Conservation (phyloP, 2,329 filamentous ascomycete genomes). For the Cercospora sp. region DNA sequence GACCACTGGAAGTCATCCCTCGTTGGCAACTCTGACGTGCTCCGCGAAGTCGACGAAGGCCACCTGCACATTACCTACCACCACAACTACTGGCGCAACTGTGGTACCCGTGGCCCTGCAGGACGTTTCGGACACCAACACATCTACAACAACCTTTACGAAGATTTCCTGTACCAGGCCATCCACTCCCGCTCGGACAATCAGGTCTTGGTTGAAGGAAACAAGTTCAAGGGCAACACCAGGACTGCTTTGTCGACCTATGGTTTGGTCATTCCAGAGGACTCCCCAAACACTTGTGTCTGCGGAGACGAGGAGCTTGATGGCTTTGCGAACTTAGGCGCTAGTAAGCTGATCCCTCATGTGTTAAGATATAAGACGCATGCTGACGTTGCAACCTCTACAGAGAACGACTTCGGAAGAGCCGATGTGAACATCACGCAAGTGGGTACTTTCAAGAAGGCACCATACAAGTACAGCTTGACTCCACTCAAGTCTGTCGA, state of each 20-base stretch:
- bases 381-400: neutral
- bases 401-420: constrained; percentile 52
- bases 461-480: constrained; percentile 52
- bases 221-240: constrained; percentile 51
- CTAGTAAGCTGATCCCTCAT: constrained; percentile 43
- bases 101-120: constrained; percentile 51
- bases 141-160: constrained; percentile 53
- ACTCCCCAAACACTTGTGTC: constrained; percentile 55
- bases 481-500: constrained; percentile 36
- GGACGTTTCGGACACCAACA: constrained; percentile 54
- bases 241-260: constrained; percentile 55
- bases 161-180: constrained; percentile 51
- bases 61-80: constrained; percentile 53
- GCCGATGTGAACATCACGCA: constrained; percentile 55
- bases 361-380: neutral
- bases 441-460: constrained; percentile 52
- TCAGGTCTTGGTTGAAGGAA: constrained; percentile 53
- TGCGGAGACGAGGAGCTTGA: constrained; percentile 58
- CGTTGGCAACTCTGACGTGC: constrained; percentile 44
- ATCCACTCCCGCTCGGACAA: constrained; percentile 53
- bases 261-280: constrained; percentile 56
- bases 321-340: constrained; percentile 56
- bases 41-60: constrained; percentile 47
- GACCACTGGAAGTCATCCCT: constrained; percentile 51
- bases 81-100: constrained; percentile 52